A percentile compares a stretch with the other conserved stretches of the same genome.
Evolutionary conservation across 75 land plant species (phyloP).

Genomic region (Cunninghamia lanceolata): DNA sequence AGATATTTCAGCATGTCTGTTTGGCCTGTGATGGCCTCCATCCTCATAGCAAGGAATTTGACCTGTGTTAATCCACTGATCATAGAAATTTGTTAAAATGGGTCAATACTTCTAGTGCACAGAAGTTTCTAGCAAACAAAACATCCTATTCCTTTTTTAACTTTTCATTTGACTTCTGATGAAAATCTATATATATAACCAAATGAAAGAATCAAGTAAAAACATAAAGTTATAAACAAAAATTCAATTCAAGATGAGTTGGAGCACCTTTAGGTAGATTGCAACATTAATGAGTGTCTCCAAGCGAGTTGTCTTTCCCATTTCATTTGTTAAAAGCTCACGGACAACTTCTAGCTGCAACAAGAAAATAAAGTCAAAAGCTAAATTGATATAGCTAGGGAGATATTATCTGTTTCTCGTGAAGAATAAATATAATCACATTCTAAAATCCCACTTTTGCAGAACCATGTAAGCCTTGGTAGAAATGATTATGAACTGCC

Average conservation of each 20-base stretch:
- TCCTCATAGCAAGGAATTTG: slow-evolving; percentile 96
- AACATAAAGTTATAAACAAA: not conserved
- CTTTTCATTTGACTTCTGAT: not conserved
- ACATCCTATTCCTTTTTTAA: not conserved
- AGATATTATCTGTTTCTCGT: slow-evolving; percentile 1
- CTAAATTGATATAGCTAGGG: not conserved
- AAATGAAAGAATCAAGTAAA: not conserved
- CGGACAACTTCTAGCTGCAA: slow-evolving; percentile 91
- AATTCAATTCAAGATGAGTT: not conserved
- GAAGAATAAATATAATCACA: slow-evolving; percentile 7
- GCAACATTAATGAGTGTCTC: slow-evolving; percentile 80
- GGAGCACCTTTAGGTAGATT: slow-evolving; percentile 79
- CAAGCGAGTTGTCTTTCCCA: slow-evolving; percentile 38
- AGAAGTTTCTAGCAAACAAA: not conserved
- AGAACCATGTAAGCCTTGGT: not conserved
- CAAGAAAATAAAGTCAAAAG: not conserved
- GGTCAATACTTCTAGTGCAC: not conserved
- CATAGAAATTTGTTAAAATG: not conserved
- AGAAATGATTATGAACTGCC: not conserved
- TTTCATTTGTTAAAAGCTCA: slow-evolving; percentile 47
- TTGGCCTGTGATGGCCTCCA: slow-evolving; percentile 97
- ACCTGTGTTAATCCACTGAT: slow-evolving; percentile 98
- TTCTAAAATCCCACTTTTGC: not conserved
- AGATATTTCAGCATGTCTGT: slow-evolving; percentile 94
- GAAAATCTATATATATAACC: not conserved